Percentiles rank a stretch among this genome's conserved stretches.
phyloP scores from a whole-genome alignment of 2,329 filamentous ascomycete genomes.

The Domatiomyces catenatus region DNA sequence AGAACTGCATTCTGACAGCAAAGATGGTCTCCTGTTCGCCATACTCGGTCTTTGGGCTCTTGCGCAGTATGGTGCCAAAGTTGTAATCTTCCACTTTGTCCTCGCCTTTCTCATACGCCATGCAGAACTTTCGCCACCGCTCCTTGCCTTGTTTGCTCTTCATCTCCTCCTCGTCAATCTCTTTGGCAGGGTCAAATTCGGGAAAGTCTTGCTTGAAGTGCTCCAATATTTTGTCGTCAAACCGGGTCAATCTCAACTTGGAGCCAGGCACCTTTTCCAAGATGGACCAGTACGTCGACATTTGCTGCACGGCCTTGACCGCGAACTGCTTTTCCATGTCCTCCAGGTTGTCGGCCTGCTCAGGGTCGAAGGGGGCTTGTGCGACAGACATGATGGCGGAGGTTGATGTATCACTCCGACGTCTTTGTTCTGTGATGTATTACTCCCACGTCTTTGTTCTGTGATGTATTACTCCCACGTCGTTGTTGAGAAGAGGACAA shows the following conservation, averaged over 20 bases:
- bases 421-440: background rate
- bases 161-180: constrained; percentile 84
- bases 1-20: constrained; percentile 69
- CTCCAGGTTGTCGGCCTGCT: constrained; percentile 54
- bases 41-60: constrained; percentile 67
- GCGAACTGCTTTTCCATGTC: constrained; percentile 98
- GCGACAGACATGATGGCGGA: constrained; percentile 1
- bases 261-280: constrained; percentile 83
- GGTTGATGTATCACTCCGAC: background rate
- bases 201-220: constrained; percentile 81
- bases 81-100: constrained; percentile 84
- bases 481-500: no score
- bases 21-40: constrained; percentile 83
- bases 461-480: background rate
- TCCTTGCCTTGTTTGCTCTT: constrained; percentile 95
- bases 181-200: constrained; percentile 69
- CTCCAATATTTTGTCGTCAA: constrained; percentile 87
- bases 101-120: constrained; percentile 61
- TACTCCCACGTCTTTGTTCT: background rate
- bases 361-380: constrained; percentile 28
- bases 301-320: constrained; percentile 92
- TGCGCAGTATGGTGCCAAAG: constrained; percentile 85
- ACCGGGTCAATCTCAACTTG: constrained; percentile 75
- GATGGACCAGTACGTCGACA: constrained; percentile 93
- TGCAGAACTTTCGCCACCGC: constrained; percentile 87